phyloP scores from a whole-genome alignment of 352 stramenopile species.

The Phytophthora tubulina region DNA sequence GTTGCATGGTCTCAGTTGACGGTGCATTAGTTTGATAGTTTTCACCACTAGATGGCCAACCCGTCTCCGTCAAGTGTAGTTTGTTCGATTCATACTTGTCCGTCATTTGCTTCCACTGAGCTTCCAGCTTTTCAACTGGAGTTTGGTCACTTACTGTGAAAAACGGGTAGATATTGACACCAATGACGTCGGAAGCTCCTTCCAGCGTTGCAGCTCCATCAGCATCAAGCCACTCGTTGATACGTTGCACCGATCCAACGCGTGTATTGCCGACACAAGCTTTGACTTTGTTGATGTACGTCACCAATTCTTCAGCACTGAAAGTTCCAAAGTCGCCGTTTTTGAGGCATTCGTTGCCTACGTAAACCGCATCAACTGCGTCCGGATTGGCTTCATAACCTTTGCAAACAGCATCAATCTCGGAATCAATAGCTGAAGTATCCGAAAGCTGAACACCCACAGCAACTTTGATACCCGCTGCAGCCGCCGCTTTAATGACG shows the following conservation, averaged over 20 bases:
- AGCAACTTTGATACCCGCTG: slow-evolving; percentile 62
- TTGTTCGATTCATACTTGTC: slow-evolving; percentile 53
- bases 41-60: slow-evolving; percentile 60
- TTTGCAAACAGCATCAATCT: slow-evolving; percentile 67
- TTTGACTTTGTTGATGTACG: slow-evolving; percentile 67
- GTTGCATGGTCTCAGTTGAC: slow-evolving; percentile 49
- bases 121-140: slow-evolving; percentile 61
- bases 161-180: slow-evolving; percentile 84
- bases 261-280: slow-evolving; percentile 48
- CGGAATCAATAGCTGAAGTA: slow-evolving; percentile 40
- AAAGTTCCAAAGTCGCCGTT: slow-evolving; percentile 58
- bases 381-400: slow-evolving; percentile 52
- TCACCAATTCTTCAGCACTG: slow-evolving; percentile 45
- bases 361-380: slow-evolving; percentile 68
- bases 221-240: slow-evolving; percentile 68
- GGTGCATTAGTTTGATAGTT: slow-evolving; percentile 49
- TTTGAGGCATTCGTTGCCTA: slow-evolving; percentile 77
- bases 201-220: slow-evolving; percentile 46
- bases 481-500: slow-evolving; percentile 51
- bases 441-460: slow-evolving; percentile 74
- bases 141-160: slow-evolving; percentile 52
- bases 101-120: slow-evolving; percentile 59
- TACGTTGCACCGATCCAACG: slow-evolving; percentile 74
- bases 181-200: slow-evolving; percentile 50
- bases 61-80: slow-evolving; percentile 65